A percentile compares a stretch with the other conserved stretches of the same genome.
Conservation (phyloP, 805 yeast genomes). For the Metschnikowia sp. region DNA sequence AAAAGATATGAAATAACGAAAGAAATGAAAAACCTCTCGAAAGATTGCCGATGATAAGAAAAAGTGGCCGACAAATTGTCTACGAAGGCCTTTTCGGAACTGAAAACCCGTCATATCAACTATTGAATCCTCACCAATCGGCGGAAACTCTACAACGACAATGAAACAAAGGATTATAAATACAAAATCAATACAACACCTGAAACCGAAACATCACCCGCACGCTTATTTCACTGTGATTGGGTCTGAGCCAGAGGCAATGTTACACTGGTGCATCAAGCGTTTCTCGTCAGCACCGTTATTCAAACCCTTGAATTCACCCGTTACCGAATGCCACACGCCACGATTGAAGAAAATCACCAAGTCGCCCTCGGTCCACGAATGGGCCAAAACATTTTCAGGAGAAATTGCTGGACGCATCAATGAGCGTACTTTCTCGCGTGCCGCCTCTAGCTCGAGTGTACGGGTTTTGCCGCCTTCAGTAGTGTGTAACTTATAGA, state of each 20-base stretch:
- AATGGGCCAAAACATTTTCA: constrained; percentile 69
- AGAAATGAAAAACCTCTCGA: too few relatives aligned
- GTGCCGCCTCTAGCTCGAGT: constrained; percentile 67
- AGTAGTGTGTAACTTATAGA: constrained; percentile 55
- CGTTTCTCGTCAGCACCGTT: constrained; percentile 66
- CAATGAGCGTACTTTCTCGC: constrained; percentile 64
- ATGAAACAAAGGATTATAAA: too few relatives aligned
- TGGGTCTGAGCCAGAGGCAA: constrained; percentile 79
- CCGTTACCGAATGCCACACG: constrained; percentile 89
- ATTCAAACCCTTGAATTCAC: constrained; percentile 59
- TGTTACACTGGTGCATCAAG: constrained; percentile 91
- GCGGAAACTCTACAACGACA: too few relatives aligned
- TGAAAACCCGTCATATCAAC: too few relatives aligned
- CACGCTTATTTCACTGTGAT: constrained; percentile 6
- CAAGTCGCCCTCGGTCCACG: constrained; percentile 80
- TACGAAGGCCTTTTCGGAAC: too few relatives aligned
- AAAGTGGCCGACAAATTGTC: too few relatives aligned
- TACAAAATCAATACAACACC: not conserved
- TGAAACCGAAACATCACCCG: not conserved
- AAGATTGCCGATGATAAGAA: too few relatives aligned
- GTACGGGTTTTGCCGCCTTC: constrained; percentile 46
- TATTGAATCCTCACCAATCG: too few relatives aligned
- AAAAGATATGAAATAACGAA: too few relatives aligned
- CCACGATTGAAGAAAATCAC: constrained; percentile 87
- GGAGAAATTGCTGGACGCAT: constrained; percentile 88